Evolutionary conservation across 345 rosid species (phyloP), one percentile per base, ranked within the genome.

Genomic region (Eucalyptus fibrosa): DNA sequence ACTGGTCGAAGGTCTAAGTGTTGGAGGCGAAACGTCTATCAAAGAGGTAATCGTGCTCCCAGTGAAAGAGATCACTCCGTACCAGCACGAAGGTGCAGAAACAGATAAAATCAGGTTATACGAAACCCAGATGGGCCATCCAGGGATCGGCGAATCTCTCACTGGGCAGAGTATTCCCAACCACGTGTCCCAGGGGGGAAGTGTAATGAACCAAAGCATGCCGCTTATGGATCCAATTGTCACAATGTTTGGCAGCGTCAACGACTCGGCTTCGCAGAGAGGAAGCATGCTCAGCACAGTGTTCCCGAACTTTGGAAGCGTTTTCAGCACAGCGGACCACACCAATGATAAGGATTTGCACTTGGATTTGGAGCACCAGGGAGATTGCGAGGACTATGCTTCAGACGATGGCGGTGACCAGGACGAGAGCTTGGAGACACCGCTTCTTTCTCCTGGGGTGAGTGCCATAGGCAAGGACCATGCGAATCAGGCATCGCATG

Each of bases 1-100:
- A 90, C 91, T 93, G 28, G 88, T 93, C 67, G 93, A 93, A 86
- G 93, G 94, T 15, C 92, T 93, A n/a, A 92, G 90, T 15, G 89
- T 90, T 17, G 92, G 93, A 86, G 87, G 34, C 2, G 93, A 92
- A 10, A 89, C 92, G 55, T 23, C 85, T 40, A 90, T 93, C 87
- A 93, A 91, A 86, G 93, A 93, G 90, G 89, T 90, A 56, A 88
- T 92, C 12, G 87, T 93, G 40, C 89, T 90, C 50, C 92, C 93
- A 16, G 90, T 87, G 24, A 89, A 82, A 53, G 92, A 89, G 14
- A 34, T 21, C 82, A 90, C 56, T 45, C 32, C 83, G 21, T 16
- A 50, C 44, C 37, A 15, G 59, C 87, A n/a, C 18, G 37, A 86
- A 28, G 42, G 59, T 40, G 50, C 28, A 37, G 88, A 86, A 80